A percentile compares a stretch with the other conserved stretches of the same genome.
These are phyloP conservation scores for Craterostigma plantagineum DNA, from an alignment of 257 asterid genomes.

Conservation along the genomic window DNA sequence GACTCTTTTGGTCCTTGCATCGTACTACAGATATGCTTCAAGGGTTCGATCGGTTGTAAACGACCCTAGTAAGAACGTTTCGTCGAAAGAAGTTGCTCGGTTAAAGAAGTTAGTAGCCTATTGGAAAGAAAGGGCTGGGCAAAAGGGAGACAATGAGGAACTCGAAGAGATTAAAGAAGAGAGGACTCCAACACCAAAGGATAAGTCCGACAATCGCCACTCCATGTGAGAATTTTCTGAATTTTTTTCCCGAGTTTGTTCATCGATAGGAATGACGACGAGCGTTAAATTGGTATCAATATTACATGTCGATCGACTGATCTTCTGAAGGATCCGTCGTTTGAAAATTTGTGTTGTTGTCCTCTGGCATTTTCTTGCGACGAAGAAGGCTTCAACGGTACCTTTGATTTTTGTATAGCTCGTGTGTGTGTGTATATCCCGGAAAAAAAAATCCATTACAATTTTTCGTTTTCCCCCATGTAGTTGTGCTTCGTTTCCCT, in stretches of 20 bases:
- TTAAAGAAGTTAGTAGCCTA: slow-evolving; percentile 55
- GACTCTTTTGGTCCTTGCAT: not conserved
- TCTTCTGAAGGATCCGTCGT: too few relatives aligned
- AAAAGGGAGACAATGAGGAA: slow-evolving; percentile 65
- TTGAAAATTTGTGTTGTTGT: not conserved
- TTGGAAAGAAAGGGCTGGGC: slow-evolving; percentile 93
- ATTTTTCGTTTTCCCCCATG: too few relatives aligned
- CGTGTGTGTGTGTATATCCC: too few relatives aligned
- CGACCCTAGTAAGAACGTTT: slow-evolving; percentile 77
- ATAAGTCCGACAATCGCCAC: slow-evolving; percentile 48
- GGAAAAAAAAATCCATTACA: too few relatives aligned
- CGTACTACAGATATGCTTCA: slow-evolving; percentile 62
- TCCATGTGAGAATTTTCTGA: slow-evolving; percentile 59
- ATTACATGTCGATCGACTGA: too few relatives aligned
- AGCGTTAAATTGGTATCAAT: too few relatives aligned
- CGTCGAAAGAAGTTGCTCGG: slow-evolving; percentile 90
- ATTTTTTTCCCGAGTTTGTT: too few relatives aligned
- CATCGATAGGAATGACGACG: too few relatives aligned
- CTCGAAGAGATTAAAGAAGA: slow-evolving; percentile 81
- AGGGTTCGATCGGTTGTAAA: slow-evolving; percentile 82
- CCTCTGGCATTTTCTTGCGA: not conserved
- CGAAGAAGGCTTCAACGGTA: slow-evolving; percentile 6
- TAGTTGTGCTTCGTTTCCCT: too few relatives aligned
- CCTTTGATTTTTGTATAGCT: not conserved
- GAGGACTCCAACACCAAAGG: slow-evolving; percentile 27